Conservation (phyloP, 2,329 filamentous ascomycete species). For the Coniella vitis region DNA sequence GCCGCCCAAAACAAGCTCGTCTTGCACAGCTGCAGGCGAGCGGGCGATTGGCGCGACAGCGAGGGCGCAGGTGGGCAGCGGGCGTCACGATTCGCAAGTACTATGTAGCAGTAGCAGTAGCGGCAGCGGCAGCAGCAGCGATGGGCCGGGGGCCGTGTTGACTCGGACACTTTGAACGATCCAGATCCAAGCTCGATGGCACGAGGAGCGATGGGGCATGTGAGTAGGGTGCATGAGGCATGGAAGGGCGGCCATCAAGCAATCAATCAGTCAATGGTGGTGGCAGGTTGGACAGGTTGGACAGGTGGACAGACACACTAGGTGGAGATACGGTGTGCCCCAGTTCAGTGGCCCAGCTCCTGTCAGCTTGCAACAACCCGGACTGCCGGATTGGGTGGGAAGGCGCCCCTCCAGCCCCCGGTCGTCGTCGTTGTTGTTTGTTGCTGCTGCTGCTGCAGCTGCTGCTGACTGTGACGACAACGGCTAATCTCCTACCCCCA, state of each 20-base stretch:
- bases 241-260: not conserved
- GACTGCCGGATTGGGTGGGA: too few species aligned
- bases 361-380: too few species aligned
- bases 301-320: too few species aligned
- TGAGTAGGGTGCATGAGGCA: not conserved
- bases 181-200: not conserved
- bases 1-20: not conserved
- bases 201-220: not conserved
- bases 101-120: not conserved
- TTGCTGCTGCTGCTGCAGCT: too few species aligned
- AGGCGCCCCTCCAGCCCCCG: too few species aligned
- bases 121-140: not conserved
- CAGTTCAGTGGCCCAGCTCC: too few species aligned
- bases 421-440: too few species aligned
- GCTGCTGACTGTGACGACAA: too few species aligned
- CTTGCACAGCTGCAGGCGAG: constrained; percentile 24
- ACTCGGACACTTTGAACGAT: not conserved
- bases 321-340: too few species aligned
- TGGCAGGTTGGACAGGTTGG: not conserved
- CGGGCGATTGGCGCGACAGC: constrained; percentile 21
- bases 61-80: constrained; percentile 1
- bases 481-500: too few species aligned
- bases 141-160: not conserved
- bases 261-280: not conserved
- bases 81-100: not conserved